Conservation (phyloP, 208 protist species). For the Acanthamoeba healyi region DNA sequence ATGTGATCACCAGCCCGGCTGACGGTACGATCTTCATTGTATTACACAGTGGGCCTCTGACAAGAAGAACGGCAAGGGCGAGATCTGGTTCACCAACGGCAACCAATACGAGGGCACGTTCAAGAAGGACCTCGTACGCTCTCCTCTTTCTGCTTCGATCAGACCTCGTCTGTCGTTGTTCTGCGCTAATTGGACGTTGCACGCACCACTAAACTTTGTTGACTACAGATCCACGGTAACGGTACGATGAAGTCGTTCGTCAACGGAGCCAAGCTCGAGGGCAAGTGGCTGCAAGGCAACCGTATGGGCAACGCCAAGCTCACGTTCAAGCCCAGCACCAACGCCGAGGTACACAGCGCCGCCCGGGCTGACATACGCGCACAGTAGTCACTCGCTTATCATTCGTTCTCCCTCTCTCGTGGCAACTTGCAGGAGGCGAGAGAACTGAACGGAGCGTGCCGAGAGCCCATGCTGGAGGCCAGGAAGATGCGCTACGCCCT, state of each 20-base stretch:
- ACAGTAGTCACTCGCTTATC: too few species aligned
- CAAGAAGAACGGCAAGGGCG: slow-evolving; percentile 40
- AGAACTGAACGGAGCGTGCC: not conserved
- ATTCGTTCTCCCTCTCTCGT: too few species aligned
- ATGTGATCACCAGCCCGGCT: too few species aligned
- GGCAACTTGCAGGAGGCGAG: slow-evolving; percentile 20
- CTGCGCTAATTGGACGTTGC: too few species aligned
- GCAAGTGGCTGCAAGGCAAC: slow-evolving; percentile 6
- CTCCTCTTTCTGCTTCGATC: not conserved
- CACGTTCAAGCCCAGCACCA: slow-evolving; percentile 35
- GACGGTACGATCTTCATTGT: too few species aligned
- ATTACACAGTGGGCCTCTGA: not conserved
- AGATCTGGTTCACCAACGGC: slow-evolving; percentile 38
- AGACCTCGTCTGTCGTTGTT: too few species aligned
- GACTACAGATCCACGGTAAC: not conserved
- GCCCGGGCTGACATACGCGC: too few species aligned
- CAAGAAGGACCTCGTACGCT: slow-evolving; percentile 30
- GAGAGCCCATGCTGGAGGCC: slow-evolving; percentile 15
- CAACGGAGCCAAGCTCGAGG: slow-evolving; percentile 39
- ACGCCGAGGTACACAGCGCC: not conserved
- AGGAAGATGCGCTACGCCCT: not conserved
- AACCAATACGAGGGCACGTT: slow-evolving; percentile 28
- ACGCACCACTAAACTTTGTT: too few species aligned
- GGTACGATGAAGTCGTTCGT: not conserved
- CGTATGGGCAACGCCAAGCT: slow-evolving; percentile 17